Percentiles rank a stretch among this genome's conserved stretches.
These are phyloP conservation scores for Sporothrix inflata DNA, from an alignment of 2,329 filamentous ascomycete species.

Conservation along the genomic window DNA sequence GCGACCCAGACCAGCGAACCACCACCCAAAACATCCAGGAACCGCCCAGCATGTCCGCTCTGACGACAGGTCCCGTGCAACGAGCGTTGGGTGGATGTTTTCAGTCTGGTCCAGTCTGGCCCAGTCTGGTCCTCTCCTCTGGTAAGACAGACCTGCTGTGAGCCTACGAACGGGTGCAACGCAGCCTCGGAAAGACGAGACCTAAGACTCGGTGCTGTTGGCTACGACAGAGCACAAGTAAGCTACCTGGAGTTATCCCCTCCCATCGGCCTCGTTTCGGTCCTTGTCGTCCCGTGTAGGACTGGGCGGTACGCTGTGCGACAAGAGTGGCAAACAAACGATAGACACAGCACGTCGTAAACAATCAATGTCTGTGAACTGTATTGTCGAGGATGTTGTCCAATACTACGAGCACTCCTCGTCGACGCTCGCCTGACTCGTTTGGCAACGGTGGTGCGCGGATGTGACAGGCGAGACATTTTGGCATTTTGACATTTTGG, in stretches of 20 bases:
- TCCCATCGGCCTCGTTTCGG: conserved; percentile 13
- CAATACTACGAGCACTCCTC: too few species aligned
- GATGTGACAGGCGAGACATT: background rate
- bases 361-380: too few species aligned
- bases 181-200: background rate
- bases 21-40: background rate
- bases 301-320: background rate
- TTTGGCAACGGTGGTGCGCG: background rate
- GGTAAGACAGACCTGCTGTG: background rate
- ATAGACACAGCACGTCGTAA: too few species aligned
- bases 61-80: background rate
- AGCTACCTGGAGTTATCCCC: too few species aligned
- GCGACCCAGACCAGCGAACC: background rate
- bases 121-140: background rate
- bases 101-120: background rate
- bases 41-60: background rate
- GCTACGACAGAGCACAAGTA: too few species aligned
- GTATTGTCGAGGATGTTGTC: too few species aligned
- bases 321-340: background rate
- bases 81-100: background rate
- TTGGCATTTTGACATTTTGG: background rate
- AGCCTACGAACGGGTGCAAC: background rate
- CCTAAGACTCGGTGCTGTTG: too few species aligned
- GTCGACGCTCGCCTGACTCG: background rate
- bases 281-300: conserved; percentile 17